A percentile compares a stretch with the other conserved stretches of the same genome.
Evolutionary conservation across 2,329 filamentous ascomycete species (phyloP).

Genomic region (Sporothrix luriei): DNA sequence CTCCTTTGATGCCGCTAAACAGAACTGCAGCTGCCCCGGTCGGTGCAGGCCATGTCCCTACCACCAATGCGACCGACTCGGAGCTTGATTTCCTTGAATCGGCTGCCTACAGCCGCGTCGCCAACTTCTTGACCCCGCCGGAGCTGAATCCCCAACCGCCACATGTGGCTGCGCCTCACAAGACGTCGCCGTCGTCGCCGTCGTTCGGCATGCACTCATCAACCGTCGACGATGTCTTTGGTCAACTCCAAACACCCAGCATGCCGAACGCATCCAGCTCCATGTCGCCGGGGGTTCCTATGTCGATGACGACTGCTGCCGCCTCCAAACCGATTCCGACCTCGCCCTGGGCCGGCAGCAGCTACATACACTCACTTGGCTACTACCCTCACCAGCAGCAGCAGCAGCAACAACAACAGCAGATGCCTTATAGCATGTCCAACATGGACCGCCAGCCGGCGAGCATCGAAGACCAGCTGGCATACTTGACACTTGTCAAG

Average conservation of each 20-base stretch:
- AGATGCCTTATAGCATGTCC: not conserved
- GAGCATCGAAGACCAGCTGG: constrained; percentile 34
- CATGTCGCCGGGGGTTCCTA: not conserved
- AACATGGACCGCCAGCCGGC: constrained; percentile 25
- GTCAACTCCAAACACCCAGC: constrained; percentile 43
- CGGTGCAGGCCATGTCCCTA: not conserved
- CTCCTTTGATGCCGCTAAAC: not conserved
- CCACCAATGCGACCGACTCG: not conserved
- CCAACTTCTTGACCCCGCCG: constrained; percentile 53
- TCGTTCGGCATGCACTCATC: constrained; percentile 60
- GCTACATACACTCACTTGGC: constrained; percentile 24
- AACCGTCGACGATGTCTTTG: constrained; percentile 56
- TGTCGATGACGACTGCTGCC: not conserved
- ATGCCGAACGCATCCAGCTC: not conserved
- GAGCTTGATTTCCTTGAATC: constrained; percentile 40
- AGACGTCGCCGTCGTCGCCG: constrained; percentile 37
- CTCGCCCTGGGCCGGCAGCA: constrained; percentile 51
- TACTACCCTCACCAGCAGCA: constrained; percentile 23
- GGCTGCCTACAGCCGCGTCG: constrained; percentile 54
- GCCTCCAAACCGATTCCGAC: constrained; percentile 45
- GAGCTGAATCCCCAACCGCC: constrained; percentile 39
- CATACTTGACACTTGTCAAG: constrained; percentile 30
- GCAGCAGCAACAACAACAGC: not conserved
- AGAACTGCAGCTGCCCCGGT: not conserved
- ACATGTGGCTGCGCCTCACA: not conserved